Conservation (phyloP, 2,329 filamentous ascomycete species). For the Ceratocystis variospora region DNA sequence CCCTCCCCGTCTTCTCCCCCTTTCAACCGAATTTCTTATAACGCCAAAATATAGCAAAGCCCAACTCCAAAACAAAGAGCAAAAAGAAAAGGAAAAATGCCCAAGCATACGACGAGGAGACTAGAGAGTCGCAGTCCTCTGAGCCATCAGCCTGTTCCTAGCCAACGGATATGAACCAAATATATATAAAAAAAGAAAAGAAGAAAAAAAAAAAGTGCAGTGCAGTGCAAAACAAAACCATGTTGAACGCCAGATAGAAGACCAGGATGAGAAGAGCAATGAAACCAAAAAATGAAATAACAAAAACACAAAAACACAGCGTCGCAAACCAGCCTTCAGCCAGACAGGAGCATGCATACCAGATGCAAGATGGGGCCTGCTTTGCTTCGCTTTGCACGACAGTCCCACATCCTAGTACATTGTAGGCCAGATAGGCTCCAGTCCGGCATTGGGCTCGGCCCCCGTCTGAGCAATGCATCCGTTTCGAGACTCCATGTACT, state of each 20-base stretch:
- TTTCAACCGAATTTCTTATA: neutral
- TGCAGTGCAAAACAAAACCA: constrained; percentile 13
- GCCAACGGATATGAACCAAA: neutral
- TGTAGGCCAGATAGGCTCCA: neutral
- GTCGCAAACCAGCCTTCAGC: neutral
- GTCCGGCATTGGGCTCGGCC: constrained; percentile 21
- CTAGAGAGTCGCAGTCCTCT: neutral
- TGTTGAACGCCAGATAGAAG: constrained; percentile 17
- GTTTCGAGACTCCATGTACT: constrained; percentile 9
- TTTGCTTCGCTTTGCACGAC: neutral
- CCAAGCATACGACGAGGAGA: neutral
- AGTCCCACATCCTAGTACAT: neutral
- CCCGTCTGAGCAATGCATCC: constrained; percentile 8
- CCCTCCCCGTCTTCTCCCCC: neutral
- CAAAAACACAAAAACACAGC: neutral
- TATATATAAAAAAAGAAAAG: constrained; percentile 12
- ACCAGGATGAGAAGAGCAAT: constrained; percentile 20
- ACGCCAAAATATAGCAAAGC: constrained; percentile 4
- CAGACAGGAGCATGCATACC: neutral
- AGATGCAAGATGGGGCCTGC: neutral
- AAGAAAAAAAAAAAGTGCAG: constrained; percentile 12
- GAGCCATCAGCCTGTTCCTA: neutral
- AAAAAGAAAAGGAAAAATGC: constrained; percentile 5
- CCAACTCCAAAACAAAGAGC: neutral
- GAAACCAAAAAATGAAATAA: neutral